Base-by-base conservation (phyloP, 345 rosid genomes). In the Raphanus raphanistrum region DNA sequence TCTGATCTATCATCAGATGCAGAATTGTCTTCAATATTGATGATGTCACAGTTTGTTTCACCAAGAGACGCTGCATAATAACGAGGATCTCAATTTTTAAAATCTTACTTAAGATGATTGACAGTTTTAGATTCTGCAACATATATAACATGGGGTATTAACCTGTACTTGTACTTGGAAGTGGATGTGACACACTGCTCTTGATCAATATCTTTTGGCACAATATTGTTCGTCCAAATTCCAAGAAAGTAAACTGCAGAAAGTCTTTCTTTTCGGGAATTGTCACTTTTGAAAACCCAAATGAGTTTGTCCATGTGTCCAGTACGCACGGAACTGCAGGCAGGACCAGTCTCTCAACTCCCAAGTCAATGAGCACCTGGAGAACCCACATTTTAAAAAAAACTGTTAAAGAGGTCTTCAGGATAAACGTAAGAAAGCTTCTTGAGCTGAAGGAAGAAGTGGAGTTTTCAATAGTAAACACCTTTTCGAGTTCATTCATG, bases 241-340 rank as follows among this genome's bases (percentile, higher is more conserved):
- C 90, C 77, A 93, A 73, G 83, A 91, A 87, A 26, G 89, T 82
- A 71, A 72, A 83, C 66, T 86, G 78, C 55, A 87, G 41, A 65
- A 88, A 86, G 45, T 82, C 26, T 74, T 82, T 71, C 82, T 85
- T 90, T 82, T 91, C 90, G 8, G 73, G 57, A 2, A 76, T 63
- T n/a, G 76, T 79, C 90, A 88, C 84, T 82, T 80, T 76, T 66
- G 90, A 55, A 83, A 89, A 93, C 27, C 97, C 98, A 81, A 93
- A 93, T 25, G 97, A 85, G 45, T 79, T 71, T 11, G 86, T 91
- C 96, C 97, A 93, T 13, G 92, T 83, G 71, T 83, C 81, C 71
- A 93, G 45, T 54, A 86, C 82, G 65, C 79, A 74, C 59, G 88
- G 87, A 80, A 87, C 92, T 76, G 98, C 97, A 57, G 97, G 96